Evolutionary conservation across 2,329 filamentous ascomycete genomes (phyloP).

Genomic region (Pseudogymnoascus sp.): DNA sequence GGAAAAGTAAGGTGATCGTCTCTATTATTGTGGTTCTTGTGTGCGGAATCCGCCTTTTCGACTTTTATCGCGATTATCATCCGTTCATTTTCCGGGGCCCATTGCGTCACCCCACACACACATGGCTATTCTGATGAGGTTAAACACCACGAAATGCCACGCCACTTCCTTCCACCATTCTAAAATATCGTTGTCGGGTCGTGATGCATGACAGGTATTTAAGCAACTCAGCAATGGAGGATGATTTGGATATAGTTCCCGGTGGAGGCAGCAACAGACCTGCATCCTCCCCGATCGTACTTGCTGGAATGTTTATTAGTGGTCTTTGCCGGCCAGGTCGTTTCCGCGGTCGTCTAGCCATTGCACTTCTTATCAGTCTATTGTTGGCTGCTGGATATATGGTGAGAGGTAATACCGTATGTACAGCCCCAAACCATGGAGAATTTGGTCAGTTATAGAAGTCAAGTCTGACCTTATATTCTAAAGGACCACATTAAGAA

Average conservation of each 20-base stretch:
- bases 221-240: neutral
- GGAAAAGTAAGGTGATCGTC: neutral
- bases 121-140: neutral
- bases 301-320: conserved; percentile 15
- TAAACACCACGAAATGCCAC: neutral
- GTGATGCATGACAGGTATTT: conserved; percentile 3
- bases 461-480: neutral
- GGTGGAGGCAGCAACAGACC: neutral
- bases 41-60: neutral
- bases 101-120: conserved; percentile 2
- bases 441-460: neutral
- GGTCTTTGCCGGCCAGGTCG: conserved; percentile 17
- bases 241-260: neutral
- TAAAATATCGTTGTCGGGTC: neutral
- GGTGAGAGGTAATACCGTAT: conserved; percentile 3
- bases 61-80: conserved; percentile 2
- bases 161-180: neutral
- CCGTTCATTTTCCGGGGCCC: neutral
- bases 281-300: conserved; percentile 13
- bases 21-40: neutral
- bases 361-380: conserved; percentile 13
- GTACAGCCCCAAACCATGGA: neutral
- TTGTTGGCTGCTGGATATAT: conserved; percentile 11
- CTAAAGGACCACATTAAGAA: neutral
- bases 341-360: conserved; percentile 13